Base-by-base conservation (phyloP, 2,329 filamentous ascomycete genomes). In the Pyrenophora tritici-repentis region DNA sequence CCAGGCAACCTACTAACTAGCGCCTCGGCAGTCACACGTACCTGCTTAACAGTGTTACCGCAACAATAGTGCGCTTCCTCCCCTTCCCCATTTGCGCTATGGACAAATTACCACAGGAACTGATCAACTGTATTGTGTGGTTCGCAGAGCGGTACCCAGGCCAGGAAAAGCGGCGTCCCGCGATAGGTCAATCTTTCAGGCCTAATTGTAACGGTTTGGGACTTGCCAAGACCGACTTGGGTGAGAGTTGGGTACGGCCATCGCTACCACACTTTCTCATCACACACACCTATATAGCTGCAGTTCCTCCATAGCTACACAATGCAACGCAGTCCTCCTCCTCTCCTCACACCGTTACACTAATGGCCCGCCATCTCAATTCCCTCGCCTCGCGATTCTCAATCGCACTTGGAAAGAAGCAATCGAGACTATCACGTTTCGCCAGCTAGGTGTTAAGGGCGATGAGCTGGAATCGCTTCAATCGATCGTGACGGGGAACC, bases 91-190 rank as follows among this genome's bases (percentile, higher is more conserved):
- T 1, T 40, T 7, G 3, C 32, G 33, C 9, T 17, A 59, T 61
- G 58, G 46, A 57, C 12, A 42, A 22, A n/a, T 36, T 62, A 6
- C 57, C 59, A 40, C 59, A 56, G 14, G 57, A 60, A 26, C 31
- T 62, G 34, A 44, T 55, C 14, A 51, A 57, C 20, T 48, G 40
- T 4, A 56, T 58, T 22, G 42, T 49, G 35, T 56, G 6, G 24
- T 35, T 29, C 13, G 18, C 39, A 38, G 42, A 44, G 26, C 42
- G 47, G 10, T 50, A 49, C 13, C 35, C 39, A n/a, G 47, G 44
- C 13, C 34, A 51, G 10, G 49, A 56, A 20, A 24, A 44, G 26
- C 34, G 38, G 24, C 32, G 34, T 35, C 31, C 33, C 2, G 45
- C 47, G 24, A 55, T 44, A 38, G 24, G 14, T 12, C 31, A 54